Conservation (phyloP, 2,329 filamentous ascomycete genomes). For the Pseudophaeomoniella oleicola region DNA sequence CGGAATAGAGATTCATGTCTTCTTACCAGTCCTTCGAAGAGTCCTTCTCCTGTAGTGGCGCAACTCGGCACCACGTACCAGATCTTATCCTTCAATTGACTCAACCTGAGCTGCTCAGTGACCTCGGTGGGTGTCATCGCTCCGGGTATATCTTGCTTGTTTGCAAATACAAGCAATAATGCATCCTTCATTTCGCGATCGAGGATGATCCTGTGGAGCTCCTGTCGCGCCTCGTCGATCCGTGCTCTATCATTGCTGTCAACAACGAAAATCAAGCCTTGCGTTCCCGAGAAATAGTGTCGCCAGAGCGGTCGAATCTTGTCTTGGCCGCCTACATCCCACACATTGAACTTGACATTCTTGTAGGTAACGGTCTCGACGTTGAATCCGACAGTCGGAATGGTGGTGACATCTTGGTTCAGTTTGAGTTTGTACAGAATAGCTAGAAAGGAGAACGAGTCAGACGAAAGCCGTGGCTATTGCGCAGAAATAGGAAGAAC, state of each 20-base stretch:
- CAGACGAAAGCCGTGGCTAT: too few species aligned
- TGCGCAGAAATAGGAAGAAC: constrained; percentile 9
- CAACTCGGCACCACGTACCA: constrained; percentile 78
- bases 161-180: constrained; percentile 86
- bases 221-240: constrained; percentile 83
- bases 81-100: constrained; percentile 66
- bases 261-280: constrained; percentile 96
- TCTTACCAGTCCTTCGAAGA: constrained; percentile 61
- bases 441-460: constrained; percentile 29
- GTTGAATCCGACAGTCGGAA: constrained; percentile 97
- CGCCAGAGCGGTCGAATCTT: constrained; percentile 96
- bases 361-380: constrained; percentile 98
- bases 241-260: constrained; percentile 85
- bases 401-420: constrained; percentile 94
- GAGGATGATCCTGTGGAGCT: constrained; percentile 93
- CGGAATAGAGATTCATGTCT: neutral
- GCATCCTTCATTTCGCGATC: constrained; percentile 97
- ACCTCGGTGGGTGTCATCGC: constrained; percentile 70
- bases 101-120: constrained; percentile 61
- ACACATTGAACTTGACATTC: constrained; percentile 99
- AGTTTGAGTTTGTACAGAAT: constrained; percentile 99
- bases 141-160: constrained; percentile 91
- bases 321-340: constrained; percentile 97
- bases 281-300: constrained; percentile 92
- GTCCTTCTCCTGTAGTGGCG: constrained; percentile 65